These are phyloP conservation scores for Conticribra weissflogii DNA, from an alignment of 108 stramenopile genomes.

Conservation along the genomic window DNA sequence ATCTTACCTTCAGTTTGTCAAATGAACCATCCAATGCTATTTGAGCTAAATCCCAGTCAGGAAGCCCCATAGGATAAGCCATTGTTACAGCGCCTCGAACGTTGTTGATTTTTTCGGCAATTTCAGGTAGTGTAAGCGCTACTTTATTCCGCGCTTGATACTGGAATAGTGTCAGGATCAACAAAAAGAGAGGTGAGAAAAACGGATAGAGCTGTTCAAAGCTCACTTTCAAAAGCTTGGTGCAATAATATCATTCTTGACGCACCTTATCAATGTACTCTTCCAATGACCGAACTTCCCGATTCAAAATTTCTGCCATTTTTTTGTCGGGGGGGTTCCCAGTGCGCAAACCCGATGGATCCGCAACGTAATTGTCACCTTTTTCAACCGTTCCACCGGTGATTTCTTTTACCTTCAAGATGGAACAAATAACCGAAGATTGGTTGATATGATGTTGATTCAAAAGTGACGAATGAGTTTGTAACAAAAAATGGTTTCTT, in stretches of 20 bases:
- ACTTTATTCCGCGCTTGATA: slow-evolving; percentile 50
- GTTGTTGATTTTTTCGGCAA: slow-evolving; percentile 74
- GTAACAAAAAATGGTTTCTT: background rate
- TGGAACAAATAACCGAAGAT: no score
- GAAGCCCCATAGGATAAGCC: slow-evolving; percentile 85
- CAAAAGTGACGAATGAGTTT: background rate
- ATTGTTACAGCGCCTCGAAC: slow-evolving; percentile 82
- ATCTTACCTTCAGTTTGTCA: slow-evolving; percentile 25
- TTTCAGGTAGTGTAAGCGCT: slow-evolving; percentile 35
- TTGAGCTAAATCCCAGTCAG: slow-evolving; percentile 75
- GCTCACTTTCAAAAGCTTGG: no score
- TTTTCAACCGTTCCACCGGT: slow-evolving; percentile 45
- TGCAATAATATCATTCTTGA: no score
- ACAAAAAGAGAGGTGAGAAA: background rate
- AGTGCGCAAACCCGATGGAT: slow-evolving; percentile 67
- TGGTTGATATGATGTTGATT: no score
- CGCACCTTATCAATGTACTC: slow-evolving; percentile 45
- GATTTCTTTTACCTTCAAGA: slow-evolving; percentile 21
- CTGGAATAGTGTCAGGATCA: slow-evolving; percentile 10
- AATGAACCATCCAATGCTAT: slow-evolving; percentile 56
- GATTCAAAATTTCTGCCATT: slow-evolving; percentile 53
- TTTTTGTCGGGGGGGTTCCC: slow-evolving; percentile 70
- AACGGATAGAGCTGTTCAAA: background rate
- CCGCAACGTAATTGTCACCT: slow-evolving; percentile 49
- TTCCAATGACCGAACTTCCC: slow-evolving; percentile 61